These are phyloP conservation scores for Magnusiomyces clavatus DNA, from an alignment of 1,139 yeast species.

Conservation along the genomic window DNA sequence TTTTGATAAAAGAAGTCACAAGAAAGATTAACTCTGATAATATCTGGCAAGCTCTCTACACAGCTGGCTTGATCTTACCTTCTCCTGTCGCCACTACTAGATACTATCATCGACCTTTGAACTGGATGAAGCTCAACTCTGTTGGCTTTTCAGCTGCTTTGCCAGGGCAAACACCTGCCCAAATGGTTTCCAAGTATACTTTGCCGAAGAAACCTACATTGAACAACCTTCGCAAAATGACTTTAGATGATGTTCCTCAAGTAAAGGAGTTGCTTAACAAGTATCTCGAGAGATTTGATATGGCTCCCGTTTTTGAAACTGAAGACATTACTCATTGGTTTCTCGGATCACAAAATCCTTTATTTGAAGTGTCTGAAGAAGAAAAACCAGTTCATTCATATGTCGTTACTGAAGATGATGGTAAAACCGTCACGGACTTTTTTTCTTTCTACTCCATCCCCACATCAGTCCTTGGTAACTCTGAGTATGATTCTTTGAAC, in stretches of 20 bases:
- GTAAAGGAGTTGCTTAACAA: conserved; percentile 51
- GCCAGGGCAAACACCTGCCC: conserved; percentile 69
- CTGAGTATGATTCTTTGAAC: conserved; percentile 59
- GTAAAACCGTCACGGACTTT: conserved; percentile 73
- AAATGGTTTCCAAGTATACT: conserved; percentile 75
- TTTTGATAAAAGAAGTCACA: conserved; percentile 87
- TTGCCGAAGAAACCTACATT: conserved; percentile 52
- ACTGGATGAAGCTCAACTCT: conserved; percentile 83
- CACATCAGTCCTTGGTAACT: conserved; percentile 69
- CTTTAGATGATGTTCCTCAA: conserved; percentile 51
- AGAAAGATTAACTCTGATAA: conserved; percentile 77
- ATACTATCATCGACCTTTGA: conserved; percentile 88
- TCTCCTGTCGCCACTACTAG: conserved; percentile 88
- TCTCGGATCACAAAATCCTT: conserved; percentile 36
- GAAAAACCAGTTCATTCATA: conserved; percentile 60
- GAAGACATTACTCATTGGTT: conserved; percentile 77
- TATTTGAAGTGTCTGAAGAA: conserved; percentile 22
- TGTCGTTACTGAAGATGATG: conserved; percentile 57
- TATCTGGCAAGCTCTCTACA: conserved; percentile 94
- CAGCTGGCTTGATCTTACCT: conserved; percentile 88
- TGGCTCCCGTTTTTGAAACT: conserved; percentile 63
- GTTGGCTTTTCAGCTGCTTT: conserved; percentile 76
- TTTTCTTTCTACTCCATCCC: conserved; percentile 86
- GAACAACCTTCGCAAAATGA: conserved; percentile 60
- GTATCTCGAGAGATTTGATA: conserved; percentile 63